A percentile compares a stretch with the other conserved stretches of the same genome.
Evolutionary conservation across 2,329 filamentous ascomycete genomes (phyloP).

Genomic region (Rugonectria rugulosa): DNA sequence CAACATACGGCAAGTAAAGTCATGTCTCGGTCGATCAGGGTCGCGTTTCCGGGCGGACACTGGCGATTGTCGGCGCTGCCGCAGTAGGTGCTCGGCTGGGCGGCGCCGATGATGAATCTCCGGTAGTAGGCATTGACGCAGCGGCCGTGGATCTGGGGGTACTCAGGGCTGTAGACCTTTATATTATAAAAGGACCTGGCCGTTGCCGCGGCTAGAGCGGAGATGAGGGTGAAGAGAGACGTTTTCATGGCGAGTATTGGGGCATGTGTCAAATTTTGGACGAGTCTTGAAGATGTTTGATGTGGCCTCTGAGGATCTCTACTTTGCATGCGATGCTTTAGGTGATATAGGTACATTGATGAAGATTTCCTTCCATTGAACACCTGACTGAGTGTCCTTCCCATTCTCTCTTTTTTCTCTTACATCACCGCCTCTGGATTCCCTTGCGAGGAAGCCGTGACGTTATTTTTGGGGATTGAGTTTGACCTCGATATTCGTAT

Average conservation of each 20-base stretch:
- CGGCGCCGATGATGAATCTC: conserved; percentile 40
- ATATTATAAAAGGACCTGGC: conserved; percentile 37
- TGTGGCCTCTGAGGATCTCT: neutral
- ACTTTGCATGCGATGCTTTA: neutral
- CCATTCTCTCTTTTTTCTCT: neutral
- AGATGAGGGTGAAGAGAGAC: neutral
- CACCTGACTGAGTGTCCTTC: neutral
- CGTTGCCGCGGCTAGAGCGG: neutral
- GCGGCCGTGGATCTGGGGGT: conserved; percentile 31
- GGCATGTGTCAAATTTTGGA: neutral
- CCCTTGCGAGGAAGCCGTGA: neutral
- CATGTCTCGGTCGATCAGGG: conserved; percentile 40
- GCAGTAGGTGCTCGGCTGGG: conserved; percentile 37
- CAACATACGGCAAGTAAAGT: conserved; percentile 37
- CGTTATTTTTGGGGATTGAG: neutral
- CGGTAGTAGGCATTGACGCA: conserved; percentile 39
- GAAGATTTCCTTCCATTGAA: neutral
- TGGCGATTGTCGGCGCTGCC: conserved; percentile 25
- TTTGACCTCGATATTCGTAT: too few relatives aligned
- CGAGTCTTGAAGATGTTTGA: neutral
- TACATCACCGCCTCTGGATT: neutral
- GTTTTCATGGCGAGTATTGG: conserved; percentile 23
- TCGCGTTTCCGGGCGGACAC: conserved; percentile 39
- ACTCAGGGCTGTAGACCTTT: conserved; percentile 32
- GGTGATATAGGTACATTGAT: too few relatives aligned